Percentiles rank a stretch among this genome's conserved stretches.
Evolutionary conservation across 306 rosid species (phyloP).

Genomic region (Macrotyloma uniflorum): DNA sequence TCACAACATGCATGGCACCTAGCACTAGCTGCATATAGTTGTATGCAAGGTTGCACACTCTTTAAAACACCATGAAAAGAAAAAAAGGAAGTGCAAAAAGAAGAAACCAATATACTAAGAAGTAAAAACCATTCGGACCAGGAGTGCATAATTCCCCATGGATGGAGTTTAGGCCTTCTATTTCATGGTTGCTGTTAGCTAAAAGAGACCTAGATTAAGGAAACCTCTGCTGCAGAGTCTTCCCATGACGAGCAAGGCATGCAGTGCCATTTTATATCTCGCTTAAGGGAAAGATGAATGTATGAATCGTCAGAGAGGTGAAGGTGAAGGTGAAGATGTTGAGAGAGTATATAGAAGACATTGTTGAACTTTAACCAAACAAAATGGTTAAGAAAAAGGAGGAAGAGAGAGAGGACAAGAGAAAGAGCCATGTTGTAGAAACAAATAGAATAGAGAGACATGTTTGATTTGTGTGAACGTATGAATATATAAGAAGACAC

Average conservation of each 20-base stretch:
- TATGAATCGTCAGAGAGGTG: not conserved
- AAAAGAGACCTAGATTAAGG: not conserved
- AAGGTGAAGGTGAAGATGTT: conserved; percentile 27
- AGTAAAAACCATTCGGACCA: conserved; percentile 62
- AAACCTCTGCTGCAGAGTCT: conserved; percentile 17
- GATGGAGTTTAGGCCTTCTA: conserved; percentile 36
- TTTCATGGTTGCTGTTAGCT: conserved; percentile 20
- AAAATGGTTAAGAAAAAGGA: not conserved
- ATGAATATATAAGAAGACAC: not conserved
- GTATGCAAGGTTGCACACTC: conserved; percentile 33
- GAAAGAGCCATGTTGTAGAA: not conserved
- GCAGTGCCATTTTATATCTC: not conserved
- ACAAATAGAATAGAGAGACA: conserved; percentile 3
- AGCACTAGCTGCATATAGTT: conserved; percentile 8
- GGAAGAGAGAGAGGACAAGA: conserved; percentile 12
- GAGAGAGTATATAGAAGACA: conserved; percentile 38
- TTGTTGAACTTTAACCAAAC: conserved; percentile 32
- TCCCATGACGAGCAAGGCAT: conserved; percentile 29
- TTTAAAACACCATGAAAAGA: not conserved
- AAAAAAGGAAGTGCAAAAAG: not conserved
- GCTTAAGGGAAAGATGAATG: conserved; percentile 5
- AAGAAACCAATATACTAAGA: not conserved
- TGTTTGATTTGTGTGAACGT: conserved; percentile 20
- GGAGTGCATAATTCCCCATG: conserved; percentile 77
- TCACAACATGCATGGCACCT: conserved; percentile 12